Evolutionary conservation across 805 yeast genomes (phyloP).

Genomic region (Candida ulmi): DNA sequence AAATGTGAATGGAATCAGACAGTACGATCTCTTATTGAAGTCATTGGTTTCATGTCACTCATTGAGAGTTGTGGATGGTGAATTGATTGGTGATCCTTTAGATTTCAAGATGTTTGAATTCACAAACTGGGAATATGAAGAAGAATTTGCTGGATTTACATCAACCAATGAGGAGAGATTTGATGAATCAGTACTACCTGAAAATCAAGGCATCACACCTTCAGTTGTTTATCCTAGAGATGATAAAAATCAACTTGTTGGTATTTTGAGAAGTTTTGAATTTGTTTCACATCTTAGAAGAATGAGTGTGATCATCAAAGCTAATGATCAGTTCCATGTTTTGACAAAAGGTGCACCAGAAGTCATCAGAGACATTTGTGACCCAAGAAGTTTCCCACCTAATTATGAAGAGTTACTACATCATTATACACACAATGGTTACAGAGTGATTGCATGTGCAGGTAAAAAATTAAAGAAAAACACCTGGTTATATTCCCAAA

Average conservation of each 20-base stretch:
- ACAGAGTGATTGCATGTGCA: constrained; percentile 93
- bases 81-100: constrained; percentile 87
- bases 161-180: constrained; percentile 33
- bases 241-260: constrained; percentile 33
- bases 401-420: constrained; percentile 71
- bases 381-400: constrained; percentile 61
- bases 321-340: constrained; percentile 38
- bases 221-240: constrained; percentile 43
- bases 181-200: constrained; percentile 35
- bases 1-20: constrained; percentile 20
- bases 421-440: constrained; percentile 88
- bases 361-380: constrained; percentile 75
- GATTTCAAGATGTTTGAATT: constrained; percentile 93
- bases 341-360: constrained; percentile 98
- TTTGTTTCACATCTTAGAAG: constrained; percentile 81
- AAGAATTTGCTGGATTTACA: constrained; percentile 45
- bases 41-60: constrained; percentile 74
- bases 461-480: constrained; percentile 43
- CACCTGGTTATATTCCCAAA: constrained; percentile 45
- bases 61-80: constrained; percentile 69
- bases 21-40: constrained; percentile 27
- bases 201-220: constrained; percentile 39
- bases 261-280: constrained; percentile 60
- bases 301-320: constrained; percentile 77
- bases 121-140: constrained; percentile 71